phyloP scores from a whole-genome alignment of 345 rosid genomes.

The Gossypium rotundifolium region DNA sequence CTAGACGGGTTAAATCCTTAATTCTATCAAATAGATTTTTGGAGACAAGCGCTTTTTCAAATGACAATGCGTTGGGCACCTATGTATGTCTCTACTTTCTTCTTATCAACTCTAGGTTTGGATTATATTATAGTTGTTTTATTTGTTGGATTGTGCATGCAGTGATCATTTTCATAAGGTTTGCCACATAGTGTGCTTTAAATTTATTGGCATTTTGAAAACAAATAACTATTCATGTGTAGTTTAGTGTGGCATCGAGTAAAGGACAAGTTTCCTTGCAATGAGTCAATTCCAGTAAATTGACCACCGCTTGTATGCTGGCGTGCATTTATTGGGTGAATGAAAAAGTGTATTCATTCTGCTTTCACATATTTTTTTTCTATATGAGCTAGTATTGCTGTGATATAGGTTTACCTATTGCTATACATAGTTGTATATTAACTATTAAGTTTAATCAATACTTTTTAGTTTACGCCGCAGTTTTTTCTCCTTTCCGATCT shows the following conservation, averaged over 20 bases:
- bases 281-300: neutral
- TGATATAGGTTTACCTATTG: too few species aligned
- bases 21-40: constrained; percentile 84
- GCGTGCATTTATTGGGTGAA: neutral
- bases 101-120: neutral
- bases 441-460: neutral
- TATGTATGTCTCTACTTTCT: constrained; percentile 49
- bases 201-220: neutral
- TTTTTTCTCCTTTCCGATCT: neutral
- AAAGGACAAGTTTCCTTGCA: neutral
- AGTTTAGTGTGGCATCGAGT: neutral
- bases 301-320: neutral
- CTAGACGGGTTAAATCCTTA: constrained; percentile 90
- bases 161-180: neutral
- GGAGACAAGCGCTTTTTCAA: constrained; percentile 73
- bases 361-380: neutral
- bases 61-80: constrained; percentile 99
- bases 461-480: neutral
- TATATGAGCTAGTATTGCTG: too few species aligned
- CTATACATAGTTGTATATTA: too few species aligned
- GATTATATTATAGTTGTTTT: constrained; percentile 2
- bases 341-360: neutral
- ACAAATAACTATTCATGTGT: neutral
- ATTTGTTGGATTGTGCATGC: neutral
- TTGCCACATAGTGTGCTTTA: neutral